Base-by-base conservation (phyloP, 2,329 filamentous ascomycete genomes). In the Colletotrichum graminicola region DNA sequence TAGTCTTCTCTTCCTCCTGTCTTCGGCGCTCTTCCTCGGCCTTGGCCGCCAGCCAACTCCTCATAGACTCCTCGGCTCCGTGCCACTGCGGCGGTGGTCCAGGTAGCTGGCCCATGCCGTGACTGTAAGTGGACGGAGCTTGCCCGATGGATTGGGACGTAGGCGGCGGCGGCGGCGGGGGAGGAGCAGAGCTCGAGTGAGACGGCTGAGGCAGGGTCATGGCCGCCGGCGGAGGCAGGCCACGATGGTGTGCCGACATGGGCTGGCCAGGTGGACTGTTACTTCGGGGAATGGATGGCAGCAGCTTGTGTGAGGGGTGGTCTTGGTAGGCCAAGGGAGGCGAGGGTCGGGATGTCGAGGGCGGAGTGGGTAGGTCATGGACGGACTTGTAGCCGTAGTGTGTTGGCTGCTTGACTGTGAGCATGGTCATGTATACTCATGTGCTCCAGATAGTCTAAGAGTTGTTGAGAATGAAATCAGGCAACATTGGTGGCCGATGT, bases 1-100 rank as follows among this genome's bases (percentile, higher is more conserved):
- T 84, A 29, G 88, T 89, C 76, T 87, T 91, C 80, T 94, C 92
- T 80, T 94, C 92, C 80, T 94, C 92, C 80, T 94, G 92, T 78
- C 84, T 90, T 72, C 90, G 87, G 77, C 86, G 89, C 77, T 94
- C 92, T 77, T 94, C 92, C 79, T 94, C 93, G 0, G 89, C 84
- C 79, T 91, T 93, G 64, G 92, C 90, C 66, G 88, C 82, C 29
- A 94, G 83, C 92, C 92, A 94, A 66, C 86, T 88, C 73, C 88
- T 89, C 90, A 93, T 92, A 3, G 90, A 87, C 47, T 94, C 92
- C 76, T 93, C 91, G 43, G 88, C 85, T 59, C 87, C 88, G 77
- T 91, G 89, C 88, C 91, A 92, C 78, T 90, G 88, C 51, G 88
- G 86, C 36, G 91, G 90, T 39, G 88, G 87, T 2, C 88, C 84